phyloP scores from a whole-genome alignment of 2,329 filamentous ascomycete species.

The Emmonsia crescens region DNA sequence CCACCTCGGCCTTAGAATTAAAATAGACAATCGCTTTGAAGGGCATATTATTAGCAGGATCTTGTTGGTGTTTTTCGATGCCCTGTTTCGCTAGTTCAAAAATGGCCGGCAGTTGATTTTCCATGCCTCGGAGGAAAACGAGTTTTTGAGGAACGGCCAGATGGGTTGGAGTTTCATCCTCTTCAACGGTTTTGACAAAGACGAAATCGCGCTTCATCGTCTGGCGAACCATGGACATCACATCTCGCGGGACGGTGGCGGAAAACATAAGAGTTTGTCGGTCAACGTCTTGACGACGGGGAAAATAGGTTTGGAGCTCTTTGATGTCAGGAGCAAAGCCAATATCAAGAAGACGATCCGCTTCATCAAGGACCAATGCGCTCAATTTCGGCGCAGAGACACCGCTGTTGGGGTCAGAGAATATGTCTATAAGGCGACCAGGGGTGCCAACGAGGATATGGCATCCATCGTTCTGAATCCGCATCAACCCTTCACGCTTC shows the following conservation, averaged over 20 bases:
- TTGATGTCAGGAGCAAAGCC: slow-evolving; percentile 58
- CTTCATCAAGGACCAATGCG: slow-evolving; percentile 53
- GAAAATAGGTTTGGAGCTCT: slow-evolving; percentile 52
- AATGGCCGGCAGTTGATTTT: slow-evolving; percentile 65
- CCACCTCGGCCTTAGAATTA: slow-evolving; percentile 64
- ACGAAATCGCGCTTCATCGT: slow-evolving; percentile 77
- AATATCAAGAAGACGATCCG: slow-evolving; percentile 57
- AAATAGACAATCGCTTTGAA: slow-evolving; percentile 98
- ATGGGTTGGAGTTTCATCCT: slow-evolving; percentile 77
- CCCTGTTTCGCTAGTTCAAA: slow-evolving; percentile 63
- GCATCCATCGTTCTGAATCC: slow-evolving; percentile 65
- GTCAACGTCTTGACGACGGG: slow-evolving; percentile 49
- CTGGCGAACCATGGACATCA: slow-evolving; percentile 64
- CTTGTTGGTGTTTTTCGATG: slow-evolving; percentile 31
- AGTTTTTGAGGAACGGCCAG: slow-evolving; percentile 70
- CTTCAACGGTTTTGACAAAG: slow-evolving; percentile 77
- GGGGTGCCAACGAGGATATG: slow-evolving; percentile 86
- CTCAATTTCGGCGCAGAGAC: slow-evolving; percentile 54
- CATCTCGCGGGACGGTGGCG: slow-evolving; percentile 76
- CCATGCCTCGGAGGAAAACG: slow-evolving; percentile 55
- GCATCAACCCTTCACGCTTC: slow-evolving; percentile 56
- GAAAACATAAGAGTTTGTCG: slow-evolving; percentile 94
- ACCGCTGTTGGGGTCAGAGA: slow-evolving; percentile 53
- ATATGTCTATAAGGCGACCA: slow-evolving; percentile 72
- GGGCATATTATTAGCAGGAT: slow-evolving; percentile 39